Percentiles rank a stretch among this genome's conserved stretches.
Evolutionary conservation across 2,329 filamentous ascomycete genomes (phyloP).

Genomic region (Blumeria hordei): DNA sequence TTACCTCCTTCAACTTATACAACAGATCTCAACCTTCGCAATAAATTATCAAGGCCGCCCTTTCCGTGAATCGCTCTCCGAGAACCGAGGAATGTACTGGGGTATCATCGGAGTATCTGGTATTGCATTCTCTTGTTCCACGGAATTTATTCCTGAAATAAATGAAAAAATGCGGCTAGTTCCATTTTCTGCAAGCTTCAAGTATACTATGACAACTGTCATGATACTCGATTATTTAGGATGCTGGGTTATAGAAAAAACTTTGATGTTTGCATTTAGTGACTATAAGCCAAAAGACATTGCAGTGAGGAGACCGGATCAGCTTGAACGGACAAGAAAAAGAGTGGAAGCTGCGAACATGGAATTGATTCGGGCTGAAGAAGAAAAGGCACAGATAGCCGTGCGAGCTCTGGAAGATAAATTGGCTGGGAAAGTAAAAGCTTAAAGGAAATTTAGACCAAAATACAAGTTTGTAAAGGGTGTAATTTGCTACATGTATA

Average conservation of each 20-base stretch:
- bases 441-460: not conserved
- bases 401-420: slow-evolving; percentile 33
- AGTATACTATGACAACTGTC: slow-evolving; percentile 53
- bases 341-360: slow-evolving; percentile 36
- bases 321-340: slow-evolving; percentile 50
- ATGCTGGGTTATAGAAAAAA: slow-evolving; percentile 72
- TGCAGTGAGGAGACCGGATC: slow-evolving; percentile 62
- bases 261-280: slow-evolving; percentile 64
- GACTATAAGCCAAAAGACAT: slow-evolving; percentile 91
- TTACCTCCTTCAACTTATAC: slow-evolving; percentile 90
- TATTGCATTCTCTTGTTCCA: slow-evolving; percentile 83
- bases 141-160: slow-evolving; percentile 85
- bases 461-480: too few species aligned
- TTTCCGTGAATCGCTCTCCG: slow-evolving; percentile 78
- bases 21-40: slow-evolving; percentile 95
- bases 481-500: too few species aligned
- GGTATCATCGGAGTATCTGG: slow-evolving; percentile 74
- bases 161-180: slow-evolving; percentile 86
- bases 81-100: slow-evolving; percentile 92
- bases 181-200: slow-evolving; percentile 74
- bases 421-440: slow-evolving; percentile 20
- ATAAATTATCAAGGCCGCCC: slow-evolving; percentile 98
- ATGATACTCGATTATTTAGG: slow-evolving; percentile 76
- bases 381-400: slow-evolving; percentile 26
- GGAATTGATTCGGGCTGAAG: slow-evolving; percentile 23